Evolutionary conservation across 177 flowering plant genomes (phyloP), one percentile per base, ranked within the genome.

Genomic region (Vitis hybrid): DNA sequence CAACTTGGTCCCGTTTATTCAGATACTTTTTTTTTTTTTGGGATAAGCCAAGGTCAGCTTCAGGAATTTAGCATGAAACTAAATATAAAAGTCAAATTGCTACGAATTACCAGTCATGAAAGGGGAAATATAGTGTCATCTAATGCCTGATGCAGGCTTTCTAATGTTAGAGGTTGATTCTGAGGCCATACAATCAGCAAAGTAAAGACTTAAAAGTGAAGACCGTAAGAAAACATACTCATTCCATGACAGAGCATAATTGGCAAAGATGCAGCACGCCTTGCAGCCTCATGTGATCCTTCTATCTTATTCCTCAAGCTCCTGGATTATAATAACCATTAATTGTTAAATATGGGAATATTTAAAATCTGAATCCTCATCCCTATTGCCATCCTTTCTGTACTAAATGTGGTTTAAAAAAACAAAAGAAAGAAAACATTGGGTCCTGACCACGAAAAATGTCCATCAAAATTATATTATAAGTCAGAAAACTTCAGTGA

Each of bases 211-310:
- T 54, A n/a, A 13, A 14, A 54, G 57, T 13, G 57, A 54, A 26
- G 56, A 52, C 56, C 0, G 56, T 11, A 52, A 52, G 56, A 52
- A 67, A 11, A 66, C 84, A 49, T 85, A 96, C 99, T 72, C 56
- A 57, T 84, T 72, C 99, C 99, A 83, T 96, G 98, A 66, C 88
- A 86, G 62, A 92, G 87, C 73, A 94, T 77, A 79, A 94, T 85
- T 5, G 99, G 99, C 71, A 96, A 78, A 26, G 89, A 86, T 57
- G 97, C 83, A 63, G 98, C 98, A 65, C 94, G 97, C 73, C 97
- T 84, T 66, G 81, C 81, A 80, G 92, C 90, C 51, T 91, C 98
- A 74, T 86, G 81, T 49, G 97, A 91, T 8, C 81, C 88, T 82
- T 89, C 90, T 65, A 92, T 82, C 79, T 86, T 96, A 85, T 75